Evolutionary conservation across 306 rosid genomes (phyloP), one percentile per base, ranked within the genome.

Genomic region (Acacia crassicarpa): DNA sequence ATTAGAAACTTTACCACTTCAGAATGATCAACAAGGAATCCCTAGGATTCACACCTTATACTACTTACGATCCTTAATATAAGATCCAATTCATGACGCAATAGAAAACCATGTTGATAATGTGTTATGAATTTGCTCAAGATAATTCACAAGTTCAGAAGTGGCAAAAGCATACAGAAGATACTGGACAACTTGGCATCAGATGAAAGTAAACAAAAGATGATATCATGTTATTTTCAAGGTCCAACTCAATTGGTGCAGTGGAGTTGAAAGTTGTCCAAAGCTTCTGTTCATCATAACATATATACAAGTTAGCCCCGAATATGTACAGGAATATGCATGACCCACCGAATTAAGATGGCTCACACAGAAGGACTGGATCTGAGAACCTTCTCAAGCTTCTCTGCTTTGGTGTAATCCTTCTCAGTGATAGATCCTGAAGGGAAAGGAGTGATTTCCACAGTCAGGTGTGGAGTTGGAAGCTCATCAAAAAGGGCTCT

Each of bases 401-500:
- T 93, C 90, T 93, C 97, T 17, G 99, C 99, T 76, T 93, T 95
- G 30, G 93, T 86, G 90, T 93, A 95, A 85, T 95, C 97, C 49
- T 78, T 91, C 48, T 91, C 93, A 40, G 90, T 85, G 71, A 95
- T 98, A 25, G 90, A 89, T 76, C 97, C 99, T 69, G 87, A 87
- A 7, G 98, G 99, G 83, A 95, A 92, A 66, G 99, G 94, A 13
- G 98, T 91, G 74, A 95, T 93, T 84, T 95, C 97, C 59, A 95
- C 94, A 54, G 72, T 59, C 17, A 95, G 85, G 85, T 93, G 99
- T 1, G 99, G 99, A 58, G 98, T 93, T 67, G 99, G 99, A 56
- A 95, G 95, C 86, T 95, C 99, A 66, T 95, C 99, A 56, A 95
- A 93, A 75, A 95, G 90, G 49, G 98, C 99, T 91, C 99, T 91